Percentiles rank a stretch among this genome's conserved stretches.
Evolutionary conservation across 768 basidiomycete species (phyloP).

Genomic region (Crepidotus variabilis): DNA sequence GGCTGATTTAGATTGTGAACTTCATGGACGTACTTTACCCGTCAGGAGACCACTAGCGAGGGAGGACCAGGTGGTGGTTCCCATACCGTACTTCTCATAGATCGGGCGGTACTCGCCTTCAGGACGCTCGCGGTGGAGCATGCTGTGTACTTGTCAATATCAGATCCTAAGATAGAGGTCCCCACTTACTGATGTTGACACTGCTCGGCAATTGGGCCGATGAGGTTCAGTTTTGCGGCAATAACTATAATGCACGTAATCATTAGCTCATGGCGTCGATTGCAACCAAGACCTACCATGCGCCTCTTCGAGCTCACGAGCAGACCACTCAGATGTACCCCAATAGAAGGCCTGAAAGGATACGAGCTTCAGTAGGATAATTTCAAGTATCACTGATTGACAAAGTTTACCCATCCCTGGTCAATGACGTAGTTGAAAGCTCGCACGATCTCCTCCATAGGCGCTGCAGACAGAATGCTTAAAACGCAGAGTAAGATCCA

Average conservation of each 20-base stretch:
- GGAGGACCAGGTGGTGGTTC: conserved; percentile 74
- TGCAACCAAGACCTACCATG: conserved; percentile 34
- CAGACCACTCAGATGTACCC: conserved; percentile 77
- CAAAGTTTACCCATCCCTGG: conserved; percentile 50
- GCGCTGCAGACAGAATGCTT: conserved; percentile 24
- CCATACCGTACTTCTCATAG: conserved; percentile 63
- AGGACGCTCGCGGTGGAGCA: conserved; percentile 76
- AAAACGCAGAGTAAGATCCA: background rate
- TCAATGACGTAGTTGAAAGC: conserved; percentile 79
- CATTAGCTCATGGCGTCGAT: background rate
- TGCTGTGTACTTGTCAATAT: conserved; percentile 30
- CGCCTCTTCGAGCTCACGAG: conserved; percentile 65
- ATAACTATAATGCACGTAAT: conserved; percentile 38
- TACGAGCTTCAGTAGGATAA: background rate
- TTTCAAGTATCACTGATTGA: background rate
- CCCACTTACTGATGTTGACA: conserved; percentile 54
- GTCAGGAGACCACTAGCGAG: conserved; percentile 71
- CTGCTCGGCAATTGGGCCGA: conserved; percentile 73
- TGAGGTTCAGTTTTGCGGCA: conserved; percentile 61
- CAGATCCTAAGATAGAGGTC: conserved; percentile 8
- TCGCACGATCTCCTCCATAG: conserved; percentile 75
- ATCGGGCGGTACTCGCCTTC: conserved; percentile 73
- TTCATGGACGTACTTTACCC: conserved; percentile 49
- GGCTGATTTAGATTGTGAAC: background rate
- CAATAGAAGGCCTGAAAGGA: conserved; percentile 52